Evolutionary conservation across 164 flowering plant genomes (phyloP).

Genomic region (Liriodendron chinense): DNA sequence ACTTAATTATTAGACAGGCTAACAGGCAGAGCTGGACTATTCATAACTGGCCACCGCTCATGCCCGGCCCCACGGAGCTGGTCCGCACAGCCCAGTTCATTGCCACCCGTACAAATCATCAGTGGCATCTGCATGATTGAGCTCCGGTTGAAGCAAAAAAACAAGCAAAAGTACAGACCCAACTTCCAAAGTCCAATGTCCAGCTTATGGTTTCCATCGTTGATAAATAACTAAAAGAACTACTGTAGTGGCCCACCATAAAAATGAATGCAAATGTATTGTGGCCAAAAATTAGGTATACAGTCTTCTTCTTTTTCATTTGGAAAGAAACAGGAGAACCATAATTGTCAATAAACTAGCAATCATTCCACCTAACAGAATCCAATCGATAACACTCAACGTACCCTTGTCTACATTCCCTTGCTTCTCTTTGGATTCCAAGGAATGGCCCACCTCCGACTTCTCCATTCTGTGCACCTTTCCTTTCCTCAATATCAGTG

Average conservation of each 20-base stretch:
- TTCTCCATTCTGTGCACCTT: slow-evolving; percentile 24
- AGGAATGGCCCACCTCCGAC: slow-evolving; percentile 13
- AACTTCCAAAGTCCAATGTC: no score
- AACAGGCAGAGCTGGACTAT: no score
- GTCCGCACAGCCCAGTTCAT: no score
- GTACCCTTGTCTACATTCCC: slow-evolving; percentile 2
- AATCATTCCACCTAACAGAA: slow-evolving; percentile 55
- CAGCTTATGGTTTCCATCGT: no score
- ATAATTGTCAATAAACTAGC: slow-evolving; percentile 50
- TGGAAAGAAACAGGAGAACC: slow-evolving; percentile 10
- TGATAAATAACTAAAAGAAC: no score
- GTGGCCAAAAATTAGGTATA: neutral
- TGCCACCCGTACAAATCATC: no score
- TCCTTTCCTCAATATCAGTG: slow-evolving; percentile 50
- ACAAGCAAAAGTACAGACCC: no score
- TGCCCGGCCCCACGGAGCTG: no score
- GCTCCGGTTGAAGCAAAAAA: no score
- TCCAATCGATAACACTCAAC: slow-evolving; percentile 46
- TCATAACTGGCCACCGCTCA: no score
- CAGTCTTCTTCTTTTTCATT: neutral
- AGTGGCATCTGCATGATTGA: no score
- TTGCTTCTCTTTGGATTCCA: slow-evolving; percentile 17
- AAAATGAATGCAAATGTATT: neutral
- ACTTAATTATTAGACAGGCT: no score
- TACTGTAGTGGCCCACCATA: neutral